Conservation (phyloP, 2,329 filamentous ascomycete species). For the Fusarium succisae region DNA sequence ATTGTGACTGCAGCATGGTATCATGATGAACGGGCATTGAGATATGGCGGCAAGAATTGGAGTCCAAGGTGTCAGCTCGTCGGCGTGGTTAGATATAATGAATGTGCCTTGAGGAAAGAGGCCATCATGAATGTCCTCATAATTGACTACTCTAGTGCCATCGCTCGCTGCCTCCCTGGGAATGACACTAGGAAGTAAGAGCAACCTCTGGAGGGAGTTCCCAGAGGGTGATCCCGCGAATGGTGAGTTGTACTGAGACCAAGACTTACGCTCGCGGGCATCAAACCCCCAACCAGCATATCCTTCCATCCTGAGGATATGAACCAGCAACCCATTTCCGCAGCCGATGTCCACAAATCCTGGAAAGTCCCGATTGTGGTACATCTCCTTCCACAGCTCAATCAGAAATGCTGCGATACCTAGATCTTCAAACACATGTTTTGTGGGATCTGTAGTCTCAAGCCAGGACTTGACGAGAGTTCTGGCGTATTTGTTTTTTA, state of each 20-base stretch:
- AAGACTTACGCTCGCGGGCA: slow-evolving; percentile 84
- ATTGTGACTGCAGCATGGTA: slow-evolving; percentile 94
- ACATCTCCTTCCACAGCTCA: slow-evolving; percentile 90
- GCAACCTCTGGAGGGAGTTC: slow-evolving; percentile 54
- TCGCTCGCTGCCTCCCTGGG: slow-evolving; percentile 20
- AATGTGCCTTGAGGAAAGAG: slow-evolving; percentile 80
- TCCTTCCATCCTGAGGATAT: slow-evolving; percentile 82
- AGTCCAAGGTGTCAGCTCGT: slow-evolving; percentile 96
- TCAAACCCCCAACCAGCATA: slow-evolving; percentile 93
- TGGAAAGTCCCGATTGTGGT: slow-evolving; percentile 69
- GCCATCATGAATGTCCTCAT: slow-evolving; percentile 62
- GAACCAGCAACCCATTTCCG: slow-evolving; percentile 89
- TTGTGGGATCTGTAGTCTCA: slow-evolving; percentile 85
- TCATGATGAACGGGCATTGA: slow-evolving; percentile 84
- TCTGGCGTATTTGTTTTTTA: slow-evolving; percentile 83
- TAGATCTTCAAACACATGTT: slow-evolving; percentile 96
- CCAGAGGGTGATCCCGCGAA: slow-evolving; percentile 41
- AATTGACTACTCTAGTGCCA: slow-evolving; percentile 16
- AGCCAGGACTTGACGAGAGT: slow-evolving; percentile 79
- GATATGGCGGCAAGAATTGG: slow-evolving; percentile 84
- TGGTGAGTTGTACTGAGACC: slow-evolving; percentile 71
- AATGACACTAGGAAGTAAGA: slow-evolving; percentile 60
- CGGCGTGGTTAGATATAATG: slow-evolving; percentile 96
- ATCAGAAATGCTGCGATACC: slow-evolving; percentile 91
- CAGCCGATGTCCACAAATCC: slow-evolving; percentile 97